Percentiles rank a stretch among this genome's conserved stretches.
phyloP scores from a whole-genome alignment of 2,329 filamentous ascomycete species.

The Nemania bipapillata region DNA sequence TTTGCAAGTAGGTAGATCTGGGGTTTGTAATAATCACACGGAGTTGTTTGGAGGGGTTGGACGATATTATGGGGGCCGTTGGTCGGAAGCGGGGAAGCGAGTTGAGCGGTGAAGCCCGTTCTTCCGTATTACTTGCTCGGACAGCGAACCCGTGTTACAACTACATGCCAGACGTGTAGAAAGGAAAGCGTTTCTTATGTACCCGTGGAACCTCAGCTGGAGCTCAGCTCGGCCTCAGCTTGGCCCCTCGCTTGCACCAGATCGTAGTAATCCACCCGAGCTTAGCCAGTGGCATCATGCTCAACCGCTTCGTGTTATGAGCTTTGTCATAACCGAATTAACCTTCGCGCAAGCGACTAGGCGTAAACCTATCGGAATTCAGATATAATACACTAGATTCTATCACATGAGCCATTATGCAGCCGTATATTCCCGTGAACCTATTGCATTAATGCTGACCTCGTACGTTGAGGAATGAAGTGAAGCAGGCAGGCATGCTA shows the following conservation, averaged over 20 bases:
- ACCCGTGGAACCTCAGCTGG: neutral
- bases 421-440: neutral
- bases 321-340: neutral
- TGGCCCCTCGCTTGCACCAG: neutral
- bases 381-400: neutral
- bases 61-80: neutral
- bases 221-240: conserved; percentile 18
- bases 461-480: neutral
- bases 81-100: neutral
- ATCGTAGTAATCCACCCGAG: neutral
- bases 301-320: neutral
- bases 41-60: neutral
- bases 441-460: neutral
- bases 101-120: neutral
- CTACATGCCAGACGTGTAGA: neutral
- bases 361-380: neutral
- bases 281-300: neutral
- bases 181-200: neutral
- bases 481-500: neutral
- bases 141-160: neutral
- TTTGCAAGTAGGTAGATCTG: too few relatives aligned
- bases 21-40: too few relatives aligned
- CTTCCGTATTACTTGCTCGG: neutral
- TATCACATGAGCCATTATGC: neutral
- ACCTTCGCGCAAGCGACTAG: neutral